Evolutionary conservation across 768 basidiomycete species (phyloP).

Genomic region (Lactarius hatsudake): DNA sequence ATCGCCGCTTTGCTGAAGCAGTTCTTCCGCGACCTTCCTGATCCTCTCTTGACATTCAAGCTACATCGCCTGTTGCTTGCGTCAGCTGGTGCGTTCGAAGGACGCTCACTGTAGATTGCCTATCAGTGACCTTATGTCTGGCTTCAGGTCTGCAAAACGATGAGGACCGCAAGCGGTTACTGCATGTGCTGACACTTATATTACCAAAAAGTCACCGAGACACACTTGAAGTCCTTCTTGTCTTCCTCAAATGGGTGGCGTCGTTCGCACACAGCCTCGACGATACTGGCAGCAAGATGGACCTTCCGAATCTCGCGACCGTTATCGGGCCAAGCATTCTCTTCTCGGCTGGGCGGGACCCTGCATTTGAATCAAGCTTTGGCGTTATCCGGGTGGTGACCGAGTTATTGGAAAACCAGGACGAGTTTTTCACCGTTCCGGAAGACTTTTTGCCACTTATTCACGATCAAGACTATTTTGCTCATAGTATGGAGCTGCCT

Average conservation of each 20-base stretch:
- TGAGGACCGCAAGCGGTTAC: constrained; percentile 73
- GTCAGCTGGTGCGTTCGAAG: constrained; percentile 68
- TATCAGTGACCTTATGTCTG: constrained; percentile 23
- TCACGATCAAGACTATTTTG: constrained; percentile 89
- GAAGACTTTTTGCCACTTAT: constrained; percentile 84
- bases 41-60: constrained; percentile 94
- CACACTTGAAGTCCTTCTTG: constrained; percentile 96
- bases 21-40: constrained; percentile 93
- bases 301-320: constrained; percentile 90
- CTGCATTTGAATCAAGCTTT: constrained; percentile 91
- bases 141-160: constrained; percentile 69
- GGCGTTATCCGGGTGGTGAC: constrained; percentile 82
- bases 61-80: constrained; percentile 85
- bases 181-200: constrained; percentile 83
- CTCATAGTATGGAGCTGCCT: constrained; percentile 82
- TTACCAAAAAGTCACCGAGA: constrained; percentile 94
- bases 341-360: constrained; percentile 81
- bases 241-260: constrained; percentile 99
- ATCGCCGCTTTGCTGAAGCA: constrained; percentile 95
- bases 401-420: constrained; percentile 85
- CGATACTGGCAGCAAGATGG: constrained; percentile 98
- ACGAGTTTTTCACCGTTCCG: constrained; percentile 94
- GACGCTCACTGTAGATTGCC: background rate
- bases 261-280: constrained; percentile 98
- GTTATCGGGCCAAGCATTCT: constrained; percentile 99